Conservation (phyloP, 2,329 filamentous ascomycete species). For the Aspergillus sp. region DNA sequence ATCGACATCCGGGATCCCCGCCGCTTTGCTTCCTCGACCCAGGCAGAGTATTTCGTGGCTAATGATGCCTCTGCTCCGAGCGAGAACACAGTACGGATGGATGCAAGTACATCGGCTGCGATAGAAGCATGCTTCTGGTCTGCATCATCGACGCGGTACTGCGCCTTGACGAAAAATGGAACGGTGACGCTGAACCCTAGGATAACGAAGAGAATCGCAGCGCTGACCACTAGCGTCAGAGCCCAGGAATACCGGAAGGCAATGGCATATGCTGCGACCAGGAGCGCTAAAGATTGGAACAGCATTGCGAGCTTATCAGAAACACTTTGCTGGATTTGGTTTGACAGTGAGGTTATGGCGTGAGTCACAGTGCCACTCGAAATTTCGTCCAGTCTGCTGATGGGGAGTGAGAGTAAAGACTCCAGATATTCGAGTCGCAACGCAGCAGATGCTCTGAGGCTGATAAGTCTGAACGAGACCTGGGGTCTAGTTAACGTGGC, state of each 20-base stretch:
- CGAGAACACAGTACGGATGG: background rate
- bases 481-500: constrained; percentile 14
- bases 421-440: constrained; percentile 52
- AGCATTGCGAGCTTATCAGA: constrained; percentile 51
- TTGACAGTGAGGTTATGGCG: constrained; percentile 53
- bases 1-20: constrained; percentile 27
- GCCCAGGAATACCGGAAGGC: constrained; percentile 54
- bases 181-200: background rate
- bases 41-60: constrained; percentile 34
- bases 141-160: background rate
- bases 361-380: constrained; percentile 52
- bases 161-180: background rate
- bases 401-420: constrained; percentile 49
- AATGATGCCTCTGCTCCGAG: constrained; percentile 18
- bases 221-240: constrained; percentile 51
- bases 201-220: constrained; percentile 45
- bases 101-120: background rate
- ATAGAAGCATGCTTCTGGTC: background rate
- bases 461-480: constrained; percentile 44
- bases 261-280: constrained; percentile 50
- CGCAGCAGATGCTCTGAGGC: constrained; percentile 51
- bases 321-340: constrained; percentile 55
- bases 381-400: constrained; percentile 50
- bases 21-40: constrained; percentile 37
- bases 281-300: constrained; percentile 41